A percentile compares a stretch with the other conserved stretches of the same genome.
These are phyloP conservation scores for Tylopilus subfusipes DNA, from an alignment of 768 basidiomycete species.

Conservation along the genomic window DNA sequence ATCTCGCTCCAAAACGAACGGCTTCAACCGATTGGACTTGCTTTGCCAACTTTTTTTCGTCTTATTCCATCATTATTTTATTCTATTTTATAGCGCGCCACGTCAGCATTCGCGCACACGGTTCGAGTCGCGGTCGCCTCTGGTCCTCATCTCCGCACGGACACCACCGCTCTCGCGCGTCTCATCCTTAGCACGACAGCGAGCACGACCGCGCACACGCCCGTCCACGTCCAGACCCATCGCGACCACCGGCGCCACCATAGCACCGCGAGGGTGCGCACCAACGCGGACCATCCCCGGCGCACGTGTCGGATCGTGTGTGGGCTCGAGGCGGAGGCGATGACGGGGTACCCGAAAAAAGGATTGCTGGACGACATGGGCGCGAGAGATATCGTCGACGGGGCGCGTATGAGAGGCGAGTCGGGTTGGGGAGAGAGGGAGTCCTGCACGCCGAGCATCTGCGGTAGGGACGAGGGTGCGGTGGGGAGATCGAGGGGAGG, in stretches of 20 bases:
- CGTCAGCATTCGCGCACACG: not conserved
- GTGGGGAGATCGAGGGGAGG: not conserved
- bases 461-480: not conserved
- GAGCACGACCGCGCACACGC: slow-evolving; percentile 31
- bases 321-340: slow-evolving; percentile 29
- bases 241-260: slow-evolving; percentile 67
- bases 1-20: no score
- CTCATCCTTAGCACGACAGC: slow-evolving; percentile 17
- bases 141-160: not conserved
- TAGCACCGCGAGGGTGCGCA: slow-evolving; percentile 55
- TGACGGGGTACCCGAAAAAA: slow-evolving; percentile 69
- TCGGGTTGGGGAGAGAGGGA: not conserved
- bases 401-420: not conserved
- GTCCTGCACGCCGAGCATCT: not conserved
- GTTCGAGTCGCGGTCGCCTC: not conserved
- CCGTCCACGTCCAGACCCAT: slow-evolving; percentile 28
- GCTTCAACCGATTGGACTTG: not conserved
- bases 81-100: no score
- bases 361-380: slow-evolving; percentile 65
- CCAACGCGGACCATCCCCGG: slow-evolving; percentile 64
- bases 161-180: not conserved
- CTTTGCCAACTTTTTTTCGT: not conserved
- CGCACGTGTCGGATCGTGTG: slow-evolving; percentile 56
- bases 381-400: slow-evolving; percentile 32
- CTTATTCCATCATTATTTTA: no score